Conservation (phyloP, 1,284 basidiomycete species). For the Cystobasidiaceae sp. region DNA sequence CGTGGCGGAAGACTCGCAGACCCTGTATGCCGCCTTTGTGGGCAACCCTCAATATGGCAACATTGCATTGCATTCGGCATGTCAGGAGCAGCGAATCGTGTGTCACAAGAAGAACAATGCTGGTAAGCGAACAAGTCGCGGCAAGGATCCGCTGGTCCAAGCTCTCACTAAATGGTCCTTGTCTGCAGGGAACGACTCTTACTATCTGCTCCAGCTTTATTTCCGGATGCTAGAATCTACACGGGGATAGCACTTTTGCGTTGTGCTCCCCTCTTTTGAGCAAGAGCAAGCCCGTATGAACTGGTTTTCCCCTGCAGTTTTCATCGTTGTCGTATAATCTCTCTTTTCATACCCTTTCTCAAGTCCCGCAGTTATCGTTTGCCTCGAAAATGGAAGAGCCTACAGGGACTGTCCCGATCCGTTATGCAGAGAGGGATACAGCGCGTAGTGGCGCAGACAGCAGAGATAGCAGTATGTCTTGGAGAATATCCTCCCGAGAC, state of each 20-base stretch:
- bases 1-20: constrained; percentile 15
- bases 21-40: constrained; percentile 20
- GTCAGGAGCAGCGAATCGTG: background rate
- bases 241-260: background rate
- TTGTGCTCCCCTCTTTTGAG: too few species aligned
- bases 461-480: too few species aligned
- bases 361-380: too few species aligned
- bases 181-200: constrained; percentile 9
- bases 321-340: too few species aligned
- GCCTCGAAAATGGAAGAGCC: too few species aligned
- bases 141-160: background rate
- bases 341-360: constrained; percentile 1
- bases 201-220: constrained; percentile 26
- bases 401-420: too few species aligned
- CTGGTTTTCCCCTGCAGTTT: too few species aligned
- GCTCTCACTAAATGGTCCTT: background rate
- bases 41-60: constrained; percentile 1
- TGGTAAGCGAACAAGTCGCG: background rate
- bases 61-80: background rate
- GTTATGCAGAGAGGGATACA: too few species aligned
- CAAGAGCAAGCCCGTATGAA: too few species aligned
- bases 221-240: constrained; percentile 2
- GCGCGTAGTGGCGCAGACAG: too few species aligned
- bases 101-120: constrained; percentile 17
- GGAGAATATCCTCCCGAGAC: too few species aligned